These are phyloP conservation scores for Verticillium albo-atrum DNA, from an alignment of 2,329 filamentous ascomycete species.

Conservation along the genomic window DNA sequence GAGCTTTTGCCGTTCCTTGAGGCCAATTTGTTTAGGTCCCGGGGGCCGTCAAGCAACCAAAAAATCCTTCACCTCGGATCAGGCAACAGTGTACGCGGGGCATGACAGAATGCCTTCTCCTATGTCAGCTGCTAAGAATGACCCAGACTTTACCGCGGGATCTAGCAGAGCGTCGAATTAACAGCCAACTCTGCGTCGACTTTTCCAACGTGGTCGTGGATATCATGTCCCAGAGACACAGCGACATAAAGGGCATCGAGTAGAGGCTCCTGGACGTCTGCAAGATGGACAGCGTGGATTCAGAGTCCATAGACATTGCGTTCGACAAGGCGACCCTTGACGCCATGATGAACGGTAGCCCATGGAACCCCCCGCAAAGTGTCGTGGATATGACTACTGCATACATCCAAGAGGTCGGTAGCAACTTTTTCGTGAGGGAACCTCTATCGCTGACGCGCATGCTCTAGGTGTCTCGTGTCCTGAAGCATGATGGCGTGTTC, in stretches of 20 bases:
- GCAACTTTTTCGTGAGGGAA: not conserved
- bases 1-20: slow-evolving; percentile 44
- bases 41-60: slow-evolving; percentile 22
- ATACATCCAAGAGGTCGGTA: slow-evolving; percentile 45
- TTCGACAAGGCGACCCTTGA: slow-evolving; percentile 55
- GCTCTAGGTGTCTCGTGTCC: slow-evolving; percentile 25
- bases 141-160: slow-evolving; percentile 46
- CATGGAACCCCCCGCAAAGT: slow-evolving; percentile 46
- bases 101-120: not conserved
- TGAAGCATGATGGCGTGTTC: slow-evolving; percentile 43
- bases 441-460: not conserved
- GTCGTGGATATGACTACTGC: slow-evolving; percentile 40
- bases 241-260: slow-evolving; percentile 31
- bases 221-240: slow-evolving; percentile 43
- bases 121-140: not conserved
- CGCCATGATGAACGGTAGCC: slow-evolving; percentile 50
- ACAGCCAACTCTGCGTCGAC: slow-evolving; percentile 49
- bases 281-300: slow-evolving; percentile 35
- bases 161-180: slow-evolving; percentile 41
- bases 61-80: slow-evolving; percentile 52
- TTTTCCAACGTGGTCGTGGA: slow-evolving; percentile 51
- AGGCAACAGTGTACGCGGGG: slow-evolving; percentile 45
- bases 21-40: slow-evolving; percentile 31
- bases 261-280: slow-evolving; percentile 50
- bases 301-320: slow-evolving; percentile 44